A percentile compares a stretch with the other conserved stretches of the same genome.
These are phyloP conservation scores for Dysphania ambrosioides DNA, from an alignment of 148 eudicot genomes.

Conservation along the genomic window DNA sequence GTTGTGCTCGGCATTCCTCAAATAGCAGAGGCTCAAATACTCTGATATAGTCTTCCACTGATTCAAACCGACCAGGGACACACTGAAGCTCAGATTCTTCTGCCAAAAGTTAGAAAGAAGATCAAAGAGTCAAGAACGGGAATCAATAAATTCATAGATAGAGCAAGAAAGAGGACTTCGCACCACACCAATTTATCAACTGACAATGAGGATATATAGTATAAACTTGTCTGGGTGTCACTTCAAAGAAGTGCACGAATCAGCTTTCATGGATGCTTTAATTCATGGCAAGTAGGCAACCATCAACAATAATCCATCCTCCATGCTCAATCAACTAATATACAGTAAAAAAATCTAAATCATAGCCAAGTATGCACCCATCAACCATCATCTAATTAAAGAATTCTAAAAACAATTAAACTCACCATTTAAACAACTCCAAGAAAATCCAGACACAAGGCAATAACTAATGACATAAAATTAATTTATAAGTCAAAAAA, in stretches of 20 bases:
- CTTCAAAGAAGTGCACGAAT: not conserved
- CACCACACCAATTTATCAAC: too few relatives aligned
- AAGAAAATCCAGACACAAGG: not conserved
- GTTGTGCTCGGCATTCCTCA: conserved; percentile 98
- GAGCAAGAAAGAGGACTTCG: not conserved
- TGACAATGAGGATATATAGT: not conserved
- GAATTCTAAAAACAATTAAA: not conserved
- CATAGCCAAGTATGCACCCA: not conserved
- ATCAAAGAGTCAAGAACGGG: not conserved
- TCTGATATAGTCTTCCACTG: conserved; percentile 84
- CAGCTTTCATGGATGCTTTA: not conserved
- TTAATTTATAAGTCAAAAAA: not conserved
- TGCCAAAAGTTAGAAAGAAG: conserved; percentile 29
- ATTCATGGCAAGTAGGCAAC: not conserved
- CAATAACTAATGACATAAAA: not conserved
- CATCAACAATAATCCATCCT: not conserved
- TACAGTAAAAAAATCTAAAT: not conserved
- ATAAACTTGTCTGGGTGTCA: not conserved
- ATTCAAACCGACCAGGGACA: conserved; percentile 95
- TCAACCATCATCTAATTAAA: not conserved
- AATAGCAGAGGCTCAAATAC: conserved; percentile 97
- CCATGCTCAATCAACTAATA: not conserved
- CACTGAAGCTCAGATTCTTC: conserved; percentile 93
- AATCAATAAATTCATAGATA: not conserved
- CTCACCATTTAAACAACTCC: not conserved